Conservation (phyloP, 2,329 filamentous ascomycete genomes). For the Fusarium austroafricanum region DNA sequence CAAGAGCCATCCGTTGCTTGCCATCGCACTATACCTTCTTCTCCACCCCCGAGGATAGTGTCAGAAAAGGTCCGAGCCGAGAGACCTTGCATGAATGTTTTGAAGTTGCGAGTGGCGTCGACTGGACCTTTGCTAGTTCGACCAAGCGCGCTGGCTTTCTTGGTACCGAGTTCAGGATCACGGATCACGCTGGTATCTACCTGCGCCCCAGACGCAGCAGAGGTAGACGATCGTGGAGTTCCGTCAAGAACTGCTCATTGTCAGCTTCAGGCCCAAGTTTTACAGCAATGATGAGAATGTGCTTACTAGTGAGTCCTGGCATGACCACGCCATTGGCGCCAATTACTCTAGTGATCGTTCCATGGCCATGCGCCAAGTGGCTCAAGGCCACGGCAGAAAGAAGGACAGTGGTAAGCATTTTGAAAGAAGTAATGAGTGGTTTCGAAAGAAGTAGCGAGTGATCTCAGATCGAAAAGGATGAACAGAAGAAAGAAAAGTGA, state of each 20-base stretch:
- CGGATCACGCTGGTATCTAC: constrained; percentile 14
- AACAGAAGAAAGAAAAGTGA: not conserved
- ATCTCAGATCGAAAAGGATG: no score
- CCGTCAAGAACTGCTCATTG: not conserved
- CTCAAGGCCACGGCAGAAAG: constrained; percentile 9
- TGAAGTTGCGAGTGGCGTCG: not conserved
- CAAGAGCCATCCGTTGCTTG: accelerated
- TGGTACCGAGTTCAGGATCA: constrained; percentile 2
- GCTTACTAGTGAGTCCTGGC: constrained; percentile 9
- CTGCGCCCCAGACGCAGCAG: constrained; percentile 1
- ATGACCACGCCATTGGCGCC: constrained; percentile 7
- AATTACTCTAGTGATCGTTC: constrained; percentile 13
- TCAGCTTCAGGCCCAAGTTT: not conserved
- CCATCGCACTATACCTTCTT: not conserved
- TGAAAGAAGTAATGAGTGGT: no score
- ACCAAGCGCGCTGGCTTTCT: not conserved
- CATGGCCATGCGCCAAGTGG: not conserved
- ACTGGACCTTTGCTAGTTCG: constrained; percentile 11
- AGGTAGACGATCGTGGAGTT: constrained; percentile 6
- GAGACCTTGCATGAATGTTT: constrained; percentile 4
- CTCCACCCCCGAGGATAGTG: constrained; percentile 1
- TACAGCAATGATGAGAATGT: not conserved
- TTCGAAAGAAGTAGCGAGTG: not conserved
- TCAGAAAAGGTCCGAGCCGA: constrained; percentile 1
- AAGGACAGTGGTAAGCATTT: not conserved